Base-by-base conservation (phyloP, 2,329 filamentous ascomycete genomes). In the Teratosphaeria viscida region DNA sequence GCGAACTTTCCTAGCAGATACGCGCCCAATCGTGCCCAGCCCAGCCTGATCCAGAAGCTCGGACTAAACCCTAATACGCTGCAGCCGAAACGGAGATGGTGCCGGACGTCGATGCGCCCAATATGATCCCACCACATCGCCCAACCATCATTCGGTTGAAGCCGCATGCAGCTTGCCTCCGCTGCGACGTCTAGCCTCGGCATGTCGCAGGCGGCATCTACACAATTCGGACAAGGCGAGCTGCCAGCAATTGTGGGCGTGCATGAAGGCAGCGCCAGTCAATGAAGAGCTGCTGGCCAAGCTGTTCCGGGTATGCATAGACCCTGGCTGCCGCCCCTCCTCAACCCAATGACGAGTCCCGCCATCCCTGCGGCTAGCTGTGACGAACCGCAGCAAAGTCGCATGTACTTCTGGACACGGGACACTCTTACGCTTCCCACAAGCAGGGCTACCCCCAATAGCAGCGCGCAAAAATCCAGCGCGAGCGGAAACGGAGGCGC, bases 361-460 rank as follows among this genome's bases (percentile, higher is more conserved):
- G 23, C 55, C 43, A 59, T 39, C 55, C 53, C 52, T 56, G 59
- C 58, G 61, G 60, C 64, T 65, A 64, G 43, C 43, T 49, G 65
- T 63, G 62, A 64, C 62, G 59, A 66, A 62, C 66, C 70, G 37
- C 37, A 43, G 7, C 11, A 43, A 5, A 12, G 37, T 12, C 37
- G 73, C 75, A 76, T 75, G 67, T 70, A 66, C 58, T 68, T 66
- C 62, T 67, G 66, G 70, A 71, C 72, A 75, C 73, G 71, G 72
- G 74, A 75, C 54, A 57, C 52, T 27, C 43, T 58, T 54, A 39
- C 49, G 26, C 29, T n/a, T 53, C 23, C 16, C n/a, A 52, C 43
- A 23, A 49, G 19, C 43, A 49, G 43, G 43, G 43, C 43, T 49
- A 19, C 43, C 43, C 29, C 43, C 43, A 49, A 23, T 49, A 19